phyloP scores from a whole-genome alignment of 768 basidiomycete genomes.

The Fomitopsis pulvina region DNA sequence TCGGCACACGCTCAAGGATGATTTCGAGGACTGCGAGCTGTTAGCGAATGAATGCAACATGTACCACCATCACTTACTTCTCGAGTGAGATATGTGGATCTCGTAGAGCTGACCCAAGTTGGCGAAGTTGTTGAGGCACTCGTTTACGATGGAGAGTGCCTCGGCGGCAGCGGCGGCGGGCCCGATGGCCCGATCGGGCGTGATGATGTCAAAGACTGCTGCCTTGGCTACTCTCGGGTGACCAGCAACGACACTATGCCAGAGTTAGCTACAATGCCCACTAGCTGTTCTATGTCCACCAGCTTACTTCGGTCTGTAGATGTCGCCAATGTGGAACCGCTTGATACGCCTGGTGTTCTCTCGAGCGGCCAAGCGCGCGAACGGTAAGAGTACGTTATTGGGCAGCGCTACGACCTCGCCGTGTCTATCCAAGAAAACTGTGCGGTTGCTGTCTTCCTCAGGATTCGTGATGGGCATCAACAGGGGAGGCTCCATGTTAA shows the following conservation, averaged over 20 bases:
- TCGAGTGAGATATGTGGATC: slow-evolving; percentile 73
- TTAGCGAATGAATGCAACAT: not conserved
- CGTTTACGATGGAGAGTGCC: slow-evolving; percentile 58
- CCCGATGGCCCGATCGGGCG: slow-evolving; percentile 58
- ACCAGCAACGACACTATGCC: slow-evolving; percentile 51
- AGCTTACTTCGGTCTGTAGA: slow-evolving; percentile 60
- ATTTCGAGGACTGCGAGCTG: slow-evolving; percentile 72
- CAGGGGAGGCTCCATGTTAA: slow-evolving; percentile 82
- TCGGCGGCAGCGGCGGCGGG: slow-evolving; percentile 70
- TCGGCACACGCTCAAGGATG: slow-evolving; percentile 54
- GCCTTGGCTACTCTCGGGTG: slow-evolving; percentile 71
- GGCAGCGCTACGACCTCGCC: slow-evolving; percentile 74
- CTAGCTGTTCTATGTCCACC: not conserved
- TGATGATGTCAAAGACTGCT: slow-evolving; percentile 81
- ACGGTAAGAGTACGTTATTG: slow-evolving; percentile 64
- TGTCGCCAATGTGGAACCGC: slow-evolving; percentile 72
- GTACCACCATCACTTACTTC: slow-evolving; percentile 39
- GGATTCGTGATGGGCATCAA: slow-evolving; percentile 64
- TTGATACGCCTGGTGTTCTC: slow-evolving; percentile 66
- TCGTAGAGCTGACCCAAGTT: slow-evolving; percentile 62
- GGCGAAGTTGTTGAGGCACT: slow-evolving; percentile 66
- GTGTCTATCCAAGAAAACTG: slow-evolving; percentile 72
- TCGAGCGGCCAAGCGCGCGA: slow-evolving; percentile 78
- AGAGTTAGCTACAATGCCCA: not conserved
- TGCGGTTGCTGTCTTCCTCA: slow-evolving; percentile 52